phyloP scores from a whole-genome alignment of 2,329 filamentous ascomycete genomes.

The Fusarium zealandicum region DNA sequence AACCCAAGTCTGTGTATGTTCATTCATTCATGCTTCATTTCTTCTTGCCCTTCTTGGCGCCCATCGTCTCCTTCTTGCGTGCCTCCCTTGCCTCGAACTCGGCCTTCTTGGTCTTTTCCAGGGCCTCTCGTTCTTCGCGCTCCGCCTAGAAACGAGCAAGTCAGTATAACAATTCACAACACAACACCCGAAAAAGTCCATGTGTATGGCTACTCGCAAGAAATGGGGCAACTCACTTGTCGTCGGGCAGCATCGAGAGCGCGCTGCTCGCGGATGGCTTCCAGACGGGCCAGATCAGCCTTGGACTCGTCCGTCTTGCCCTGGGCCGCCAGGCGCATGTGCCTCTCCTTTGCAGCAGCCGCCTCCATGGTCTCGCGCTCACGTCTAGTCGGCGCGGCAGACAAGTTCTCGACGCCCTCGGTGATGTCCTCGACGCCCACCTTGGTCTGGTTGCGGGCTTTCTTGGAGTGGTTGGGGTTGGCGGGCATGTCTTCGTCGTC shows the following conservation, averaged over 20 bases:
- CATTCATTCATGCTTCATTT: constrained; percentile 41
- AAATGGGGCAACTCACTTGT: constrained; percentile 60
- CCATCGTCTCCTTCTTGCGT: constrained; percentile 60
- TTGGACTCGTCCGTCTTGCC: constrained; percentile 97
- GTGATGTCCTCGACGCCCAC: constrained; percentile 57
- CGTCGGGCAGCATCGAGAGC: constrained; percentile 84
- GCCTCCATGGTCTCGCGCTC: constrained; percentile 82
- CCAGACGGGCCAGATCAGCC: constrained; percentile 84
- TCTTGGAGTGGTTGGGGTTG: constrained; percentile 91
- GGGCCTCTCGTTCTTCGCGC: constrained; percentile 63
- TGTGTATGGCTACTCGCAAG: too few relatives aligned
- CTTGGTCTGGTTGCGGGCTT: constrained; percentile 66
- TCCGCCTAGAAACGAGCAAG: constrained; percentile 55
- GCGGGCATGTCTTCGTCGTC: constrained; percentile 73
- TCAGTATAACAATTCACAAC: constrained; percentile 32
- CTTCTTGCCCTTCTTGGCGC: constrained; percentile 60
- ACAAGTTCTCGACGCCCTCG: constrained; percentile 63
- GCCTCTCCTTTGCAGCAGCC: constrained; percentile 85
- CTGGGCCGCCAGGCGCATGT: constrained; percentile 89
- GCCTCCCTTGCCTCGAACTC: constrained; percentile 64
- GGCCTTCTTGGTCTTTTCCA: constrained; percentile 55
- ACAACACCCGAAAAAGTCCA: too few relatives aligned
- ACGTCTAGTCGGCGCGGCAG: constrained; percentile 56
- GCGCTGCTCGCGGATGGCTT: constrained; percentile 82
- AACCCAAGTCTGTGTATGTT: background rate